Evolutionary conservation across 306 rosid genomes (phyloP).

Genomic region (Cotoneaster glaucophyllus): DNA sequence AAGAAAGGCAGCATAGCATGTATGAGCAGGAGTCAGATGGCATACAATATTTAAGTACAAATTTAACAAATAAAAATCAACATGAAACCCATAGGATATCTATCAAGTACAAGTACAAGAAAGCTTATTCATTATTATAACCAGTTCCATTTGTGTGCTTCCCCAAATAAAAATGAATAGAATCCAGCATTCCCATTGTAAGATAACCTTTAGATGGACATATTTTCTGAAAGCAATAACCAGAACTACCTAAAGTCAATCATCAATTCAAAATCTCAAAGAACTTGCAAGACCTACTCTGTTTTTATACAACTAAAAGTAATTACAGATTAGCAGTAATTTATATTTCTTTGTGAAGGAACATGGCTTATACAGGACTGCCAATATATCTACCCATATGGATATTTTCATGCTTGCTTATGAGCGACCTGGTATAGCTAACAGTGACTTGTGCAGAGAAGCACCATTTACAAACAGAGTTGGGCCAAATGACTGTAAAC

Average conservation of each 20-base stretch:
- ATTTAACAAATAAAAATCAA: neutral
- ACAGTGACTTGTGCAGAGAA: neutral
- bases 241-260: neutral
- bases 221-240: neutral
- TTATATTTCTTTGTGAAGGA: neutral
- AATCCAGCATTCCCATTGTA: too few species aligned
- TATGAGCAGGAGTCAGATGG: slow-evolving; percentile 16
- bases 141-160: too few species aligned
- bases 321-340: neutral
- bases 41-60: neutral
- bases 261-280: neutral
- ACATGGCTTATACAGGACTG: neutral
- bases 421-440: neutral
- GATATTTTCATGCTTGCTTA: neutral
- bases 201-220: too few species aligned
- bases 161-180: too few species aligned
- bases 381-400: neutral
- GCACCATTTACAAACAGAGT: neutral
- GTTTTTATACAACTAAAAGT: neutral
- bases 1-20: slow-evolving; percentile 1
- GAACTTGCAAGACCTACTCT: neutral
- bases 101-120: neutral
- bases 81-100: neutral
- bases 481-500: neutral
- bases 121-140: neutral